phyloP scores from a whole-genome alignment of 768 basidiomycete species.

The Mycena metata region DNA sequence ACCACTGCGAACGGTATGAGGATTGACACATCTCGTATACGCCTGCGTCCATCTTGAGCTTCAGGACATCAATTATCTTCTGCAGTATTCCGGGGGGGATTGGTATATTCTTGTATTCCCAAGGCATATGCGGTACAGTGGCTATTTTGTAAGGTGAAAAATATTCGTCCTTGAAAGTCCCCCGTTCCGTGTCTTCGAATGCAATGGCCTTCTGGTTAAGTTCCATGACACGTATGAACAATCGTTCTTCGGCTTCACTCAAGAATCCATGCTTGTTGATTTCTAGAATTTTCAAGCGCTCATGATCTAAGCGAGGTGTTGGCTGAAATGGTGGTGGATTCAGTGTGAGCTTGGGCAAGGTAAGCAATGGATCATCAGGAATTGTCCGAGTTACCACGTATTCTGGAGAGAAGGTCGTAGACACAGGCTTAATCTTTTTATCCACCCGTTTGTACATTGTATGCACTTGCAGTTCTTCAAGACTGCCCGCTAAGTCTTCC shows the following conservation, averaged over 20 bases:
- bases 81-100: constrained; percentile 47
- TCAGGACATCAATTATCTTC: constrained; percentile 38
- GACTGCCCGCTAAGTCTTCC: no score
- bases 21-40: constrained; percentile 21
- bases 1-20: constrained; percentile 42
- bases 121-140: constrained; percentile 37
- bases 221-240: constrained; percentile 5
- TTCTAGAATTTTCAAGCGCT: constrained; percentile 35
- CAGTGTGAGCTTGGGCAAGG: constrained; percentile 30
- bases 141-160: constrained; percentile 25
- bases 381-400: constrained; percentile 32
- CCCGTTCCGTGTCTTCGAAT: constrained; percentile 36
- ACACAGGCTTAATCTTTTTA: constrained; percentile 39
- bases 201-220: neutral
- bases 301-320: constrained; percentile 29
- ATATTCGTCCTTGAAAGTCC: constrained; percentile 35
- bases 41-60: constrained; percentile 39
- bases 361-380: constrained; percentile 43
- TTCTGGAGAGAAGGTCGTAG: constrained; percentile 39
- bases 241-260: constrained; percentile 38
- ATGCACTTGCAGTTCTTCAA: no score
- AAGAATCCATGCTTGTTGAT: constrained; percentile 43
- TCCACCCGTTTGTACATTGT: constrained; percentile 33
- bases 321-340: constrained; percentile 41
- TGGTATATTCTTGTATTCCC: constrained; percentile 40